A percentile compares a stretch with the other conserved stretches of the same genome.
Conservation (phyloP, 768 basidiomycete genomes). For the Boletus rufocinnamomeus region DNA sequence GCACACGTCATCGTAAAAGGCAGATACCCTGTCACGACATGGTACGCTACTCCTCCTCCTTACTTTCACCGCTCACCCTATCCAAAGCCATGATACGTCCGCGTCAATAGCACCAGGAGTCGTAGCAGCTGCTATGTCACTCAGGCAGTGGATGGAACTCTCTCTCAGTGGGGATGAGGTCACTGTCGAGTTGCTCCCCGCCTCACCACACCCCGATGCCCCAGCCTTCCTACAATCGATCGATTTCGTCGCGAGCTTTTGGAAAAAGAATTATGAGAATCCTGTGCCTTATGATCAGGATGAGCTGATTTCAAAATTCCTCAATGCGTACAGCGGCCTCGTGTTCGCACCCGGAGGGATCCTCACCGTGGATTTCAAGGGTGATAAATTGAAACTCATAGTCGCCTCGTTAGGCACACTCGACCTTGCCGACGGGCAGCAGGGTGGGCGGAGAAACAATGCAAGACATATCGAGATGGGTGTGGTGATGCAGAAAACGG, state of each 20-base stretch:
- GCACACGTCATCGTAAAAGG: conserved; percentile 79
- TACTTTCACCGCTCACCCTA: conserved; percentile 30
- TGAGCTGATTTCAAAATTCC: conserved; percentile 75
- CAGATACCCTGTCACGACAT: conserved; percentile 67
- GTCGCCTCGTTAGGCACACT: conserved; percentile 61
- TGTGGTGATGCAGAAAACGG: conserved; percentile 89
- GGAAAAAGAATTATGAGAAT: conserved; percentile 52
- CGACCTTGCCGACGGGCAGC: conserved; percentile 65
- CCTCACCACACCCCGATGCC: conserved; percentile 50
- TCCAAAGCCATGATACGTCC: conserved; percentile 73
- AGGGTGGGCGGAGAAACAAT: conserved; percentile 40
- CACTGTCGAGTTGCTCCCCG: conserved; percentile 60
- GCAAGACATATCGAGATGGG: conserved; percentile 51
- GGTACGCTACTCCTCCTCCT: conserved; percentile 46
- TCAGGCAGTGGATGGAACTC: conserved; percentile 89
- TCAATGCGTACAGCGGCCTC: conserved; percentile 72
- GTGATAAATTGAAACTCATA: conserved; percentile 73
- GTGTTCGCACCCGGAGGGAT: conserved; percentile 69
- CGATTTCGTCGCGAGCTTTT: conserved; percentile 78
- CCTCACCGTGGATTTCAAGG: conserved; percentile 86
- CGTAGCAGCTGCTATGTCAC: conserved; percentile 75
- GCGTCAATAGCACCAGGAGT: conserved; percentile 64
- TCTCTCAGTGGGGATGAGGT: conserved; percentile 77
- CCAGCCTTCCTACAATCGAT: conserved; percentile 73
- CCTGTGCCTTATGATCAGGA: conserved; percentile 82